Conservation (phyloP, 2,329 filamentous ascomycete species). For the Fonsecaea nubica region DNA sequence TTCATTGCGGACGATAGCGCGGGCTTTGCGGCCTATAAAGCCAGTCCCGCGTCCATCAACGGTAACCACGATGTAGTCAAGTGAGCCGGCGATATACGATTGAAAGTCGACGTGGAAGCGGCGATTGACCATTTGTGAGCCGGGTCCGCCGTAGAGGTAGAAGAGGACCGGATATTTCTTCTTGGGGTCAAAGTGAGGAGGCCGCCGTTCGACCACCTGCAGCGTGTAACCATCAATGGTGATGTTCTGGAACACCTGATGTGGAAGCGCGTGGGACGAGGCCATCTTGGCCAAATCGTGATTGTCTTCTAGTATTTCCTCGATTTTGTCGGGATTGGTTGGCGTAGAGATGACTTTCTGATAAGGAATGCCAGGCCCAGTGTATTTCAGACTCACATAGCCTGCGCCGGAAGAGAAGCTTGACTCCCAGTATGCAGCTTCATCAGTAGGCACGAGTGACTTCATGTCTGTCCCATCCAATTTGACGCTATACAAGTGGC, state of each 20-base stretch:
- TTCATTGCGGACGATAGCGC: constrained; percentile 80
- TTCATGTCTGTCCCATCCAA: constrained; percentile 77
- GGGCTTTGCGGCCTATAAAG: constrained; percentile 81
- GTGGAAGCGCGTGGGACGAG: constrained; percentile 78
- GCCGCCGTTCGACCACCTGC: constrained; percentile 81
- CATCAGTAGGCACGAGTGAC: constrained; percentile 74
- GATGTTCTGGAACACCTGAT: constrained; percentile 80
- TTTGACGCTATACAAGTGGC: constrained; percentile 88
- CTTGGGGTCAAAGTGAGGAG: constrained; percentile 82
- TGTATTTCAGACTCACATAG: constrained; percentile 83
- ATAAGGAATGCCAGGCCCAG: constrained; percentile 84
- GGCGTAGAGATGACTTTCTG: constrained; percentile 89
- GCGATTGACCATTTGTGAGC: constrained; percentile 86
- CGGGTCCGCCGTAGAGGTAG: constrained; percentile 90
- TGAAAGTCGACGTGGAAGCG: constrained; percentile 87
- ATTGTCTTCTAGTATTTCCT: constrained; percentile 81
- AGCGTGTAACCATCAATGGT: constrained; percentile 79
- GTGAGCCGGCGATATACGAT: constrained; percentile 79
- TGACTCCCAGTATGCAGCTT: constrained; percentile 78
- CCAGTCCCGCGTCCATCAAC: constrained; percentile 94
- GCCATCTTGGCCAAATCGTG: constrained; percentile 70
- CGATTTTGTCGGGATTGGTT: constrained; percentile 67
- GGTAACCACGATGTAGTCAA: constrained; percentile 94
- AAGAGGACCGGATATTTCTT: constrained; percentile 89
- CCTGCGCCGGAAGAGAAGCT: constrained; percentile 84